Evolutionary conservation across 495 filamentous ascomycete species (phyloP).

Genomic region (Aspergillus sparsus): DNA sequence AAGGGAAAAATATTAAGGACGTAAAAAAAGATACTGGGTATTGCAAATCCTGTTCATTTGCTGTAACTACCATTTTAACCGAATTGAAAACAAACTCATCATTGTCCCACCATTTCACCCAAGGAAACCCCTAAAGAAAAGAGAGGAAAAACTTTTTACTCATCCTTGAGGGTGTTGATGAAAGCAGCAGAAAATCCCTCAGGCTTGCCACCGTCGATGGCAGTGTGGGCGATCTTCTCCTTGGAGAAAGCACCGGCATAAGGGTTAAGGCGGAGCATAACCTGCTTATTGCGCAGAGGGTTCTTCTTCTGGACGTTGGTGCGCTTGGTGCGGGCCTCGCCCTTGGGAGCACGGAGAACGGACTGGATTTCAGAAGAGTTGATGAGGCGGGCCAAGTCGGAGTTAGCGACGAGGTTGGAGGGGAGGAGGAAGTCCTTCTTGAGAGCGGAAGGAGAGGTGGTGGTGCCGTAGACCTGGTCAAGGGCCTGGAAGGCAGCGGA

Average conservation of each 20-base stretch:
- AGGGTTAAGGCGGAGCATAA: constrained; percentile 94
- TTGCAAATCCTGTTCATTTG: constrained; percentile 32
- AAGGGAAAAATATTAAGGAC: not conserved
- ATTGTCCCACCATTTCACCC: not conserved
- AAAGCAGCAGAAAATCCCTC: constrained; percentile 50
- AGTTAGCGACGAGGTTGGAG: constrained; percentile 80
- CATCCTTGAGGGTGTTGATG: constrained; percentile 54
- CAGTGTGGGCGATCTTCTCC: constrained; percentile 71
- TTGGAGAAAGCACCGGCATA: constrained; percentile 87
- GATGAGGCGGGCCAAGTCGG: constrained; percentile 94
- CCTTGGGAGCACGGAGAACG: constrained; percentile 85
- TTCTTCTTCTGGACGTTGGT: constrained; percentile 97
- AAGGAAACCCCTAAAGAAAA: constrained; percentile 34
- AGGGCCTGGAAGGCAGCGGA: constrained; percentile 94
- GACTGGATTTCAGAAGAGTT: constrained; percentile 98
- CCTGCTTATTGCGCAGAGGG: constrained; percentile 96
- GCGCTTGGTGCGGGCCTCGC: constrained; percentile 88
- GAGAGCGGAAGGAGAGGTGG: constrained; percentile 75
- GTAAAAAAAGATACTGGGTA: constrained; percentile 23
- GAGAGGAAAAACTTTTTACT: constrained; percentile 42
- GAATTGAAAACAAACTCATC: constrained; percentile 17
- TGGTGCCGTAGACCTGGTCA: constrained; percentile 92
- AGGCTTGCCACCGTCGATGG: constrained; percentile 57
- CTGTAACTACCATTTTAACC: constrained; percentile 28
- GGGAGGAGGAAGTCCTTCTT: constrained; percentile 99